Evolutionary conservation across 805 yeast species (phyloP).

Genomic region (Lipomyces kockii): DNA sequence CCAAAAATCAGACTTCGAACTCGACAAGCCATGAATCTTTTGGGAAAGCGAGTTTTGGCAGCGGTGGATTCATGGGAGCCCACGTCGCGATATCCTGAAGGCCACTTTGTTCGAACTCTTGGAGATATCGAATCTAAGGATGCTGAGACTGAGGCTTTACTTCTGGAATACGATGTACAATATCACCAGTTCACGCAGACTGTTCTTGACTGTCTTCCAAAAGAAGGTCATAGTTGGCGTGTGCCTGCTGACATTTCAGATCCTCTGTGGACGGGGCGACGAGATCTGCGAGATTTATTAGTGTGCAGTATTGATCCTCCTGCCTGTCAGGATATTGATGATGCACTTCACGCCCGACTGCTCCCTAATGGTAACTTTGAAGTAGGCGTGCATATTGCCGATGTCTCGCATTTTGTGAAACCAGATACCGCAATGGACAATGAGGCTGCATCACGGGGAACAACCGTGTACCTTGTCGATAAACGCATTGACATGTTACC

Average conservation of each 20-base stretch:
- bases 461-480: slow-evolving; percentile 95
- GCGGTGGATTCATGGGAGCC: slow-evolving; percentile 93
- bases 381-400: slow-evolving; percentile 99
- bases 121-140: slow-evolving; percentile 90
- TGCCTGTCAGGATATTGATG: slow-evolving; percentile 97
- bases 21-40: slow-evolving; percentile 76
- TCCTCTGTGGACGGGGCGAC: slow-evolving; percentile 58
- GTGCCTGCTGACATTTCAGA: slow-evolving; percentile 68
- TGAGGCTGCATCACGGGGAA: slow-evolving; percentile 97
- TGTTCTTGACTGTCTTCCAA: slow-evolving; percentile 89
- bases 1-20: slow-evolving; percentile 89
- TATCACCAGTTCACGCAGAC: slow-evolving; percentile 93
- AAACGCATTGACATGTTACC: slow-evolving; percentile 99
- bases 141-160: slow-evolving; percentile 94
- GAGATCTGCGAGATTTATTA: slow-evolving; percentile 83
- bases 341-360: slow-evolving; percentile 85
- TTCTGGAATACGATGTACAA: slow-evolving; percentile 94
- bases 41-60: slow-evolving; percentile 89
- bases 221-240: slow-evolving; percentile 91
- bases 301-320: slow-evolving; percentile 98
- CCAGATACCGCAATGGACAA: slow-evolving; percentile 88
- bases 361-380: slow-evolving; percentile 94
- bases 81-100: slow-evolving; percentile 83
- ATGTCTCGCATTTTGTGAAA: slow-evolving; percentile 95
- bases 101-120: slow-evolving; percentile 87